Conservation (phyloP, 257 asterid genomes). For the Lithospermum erythrorhizon region DNA sequence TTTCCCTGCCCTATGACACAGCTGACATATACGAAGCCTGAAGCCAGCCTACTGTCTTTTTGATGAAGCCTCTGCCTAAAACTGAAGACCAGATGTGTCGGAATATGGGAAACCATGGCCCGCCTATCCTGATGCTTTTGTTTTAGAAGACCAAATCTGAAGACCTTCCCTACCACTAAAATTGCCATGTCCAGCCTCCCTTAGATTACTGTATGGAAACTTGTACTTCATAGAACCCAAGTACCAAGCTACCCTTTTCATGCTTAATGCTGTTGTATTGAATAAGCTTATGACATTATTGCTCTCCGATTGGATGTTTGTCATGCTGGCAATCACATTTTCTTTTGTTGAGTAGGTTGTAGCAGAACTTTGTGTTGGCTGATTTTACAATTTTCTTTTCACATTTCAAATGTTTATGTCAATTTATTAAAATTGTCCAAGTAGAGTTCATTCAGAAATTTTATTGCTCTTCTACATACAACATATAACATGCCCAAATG, state of each 20-base stretch:
- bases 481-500: no score
- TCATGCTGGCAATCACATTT: constrained; percentile 9
- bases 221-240: constrained; percentile 67
- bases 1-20: constrained; percentile 73
- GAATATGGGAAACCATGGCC: constrained; percentile 58
- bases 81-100: constrained; percentile 86
- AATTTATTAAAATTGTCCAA: neutral
- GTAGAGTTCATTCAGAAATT: neutral
- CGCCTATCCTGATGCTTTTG: constrained; percentile 68
- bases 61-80: constrained; percentile 85
- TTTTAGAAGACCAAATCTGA: constrained; percentile 67
- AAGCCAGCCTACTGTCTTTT: constrained; percentile 67
- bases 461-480: no score
- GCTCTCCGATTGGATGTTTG: constrained; percentile 22
- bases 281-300: constrained; percentile 20
- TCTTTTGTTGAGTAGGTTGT: neutral
- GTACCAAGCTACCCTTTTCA: constrained; percentile 31
- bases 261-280: constrained; percentile 37
- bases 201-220: constrained; percentile 47
- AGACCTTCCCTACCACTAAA: constrained; percentile 51
- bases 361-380: neutral
- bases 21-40: constrained; percentile 94
- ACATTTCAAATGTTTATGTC: neutral
- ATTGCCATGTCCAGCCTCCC: constrained; percentile 51
- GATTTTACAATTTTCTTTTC: neutral